Percentiles rank a stretch among this genome's conserved stretches.
Conservation (phyloP, 2,329 filamentous ascomycete species). For the Exophiala alcalophila region DNA sequence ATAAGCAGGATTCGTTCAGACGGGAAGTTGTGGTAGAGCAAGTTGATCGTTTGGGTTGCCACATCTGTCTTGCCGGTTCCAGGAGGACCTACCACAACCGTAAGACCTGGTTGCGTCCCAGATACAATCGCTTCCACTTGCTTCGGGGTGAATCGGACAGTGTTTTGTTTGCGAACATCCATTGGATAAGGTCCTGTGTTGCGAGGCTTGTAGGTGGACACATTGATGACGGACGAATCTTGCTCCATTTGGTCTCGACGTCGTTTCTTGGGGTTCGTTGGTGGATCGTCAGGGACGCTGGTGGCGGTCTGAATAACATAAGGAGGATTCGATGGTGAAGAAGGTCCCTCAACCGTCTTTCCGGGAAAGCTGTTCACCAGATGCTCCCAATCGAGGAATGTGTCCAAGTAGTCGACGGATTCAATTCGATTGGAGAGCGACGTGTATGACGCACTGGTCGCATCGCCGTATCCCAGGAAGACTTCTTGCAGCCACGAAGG, state of each 20-base stretch:
- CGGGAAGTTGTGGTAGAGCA: slow-evolving; percentile 97
- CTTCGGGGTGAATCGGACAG: slow-evolving; percentile 81
- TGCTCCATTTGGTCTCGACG: slow-evolving; percentile 72
- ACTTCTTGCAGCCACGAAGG: slow-evolving; percentile 94
- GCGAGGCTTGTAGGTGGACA: slow-evolving; percentile 83
- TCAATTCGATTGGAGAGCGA: slow-evolving; percentile 73
- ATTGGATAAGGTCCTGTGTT: slow-evolving; percentile 88
- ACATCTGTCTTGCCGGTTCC: slow-evolving; percentile 99
- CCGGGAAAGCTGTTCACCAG: slow-evolving; percentile 85
- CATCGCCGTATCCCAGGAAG: slow-evolving; percentile 95
- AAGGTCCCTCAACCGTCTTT: slow-evolving; percentile 73
- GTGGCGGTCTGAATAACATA: slow-evolving; percentile 74
- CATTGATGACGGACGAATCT: slow-evolving; percentile 63
- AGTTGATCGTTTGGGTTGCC: slow-evolving; percentile 96
- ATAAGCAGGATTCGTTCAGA: slow-evolving; percentile 86
- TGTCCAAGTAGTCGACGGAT: slow-evolving; percentile 86
- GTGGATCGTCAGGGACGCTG: slow-evolving; percentile 50
- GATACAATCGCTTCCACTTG: slow-evolving; percentile 92
- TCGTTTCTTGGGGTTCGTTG: slow-evolving; percentile 74
- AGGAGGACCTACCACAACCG: slow-evolving; percentile 88
- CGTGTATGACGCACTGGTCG: slow-evolving; percentile 80
- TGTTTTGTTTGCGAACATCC: slow-evolving; percentile 77
- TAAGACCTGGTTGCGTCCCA: slow-evolving; percentile 89
- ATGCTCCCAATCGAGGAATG: slow-evolving; percentile 94
- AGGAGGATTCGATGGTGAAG: slow-evolving; percentile 76